Evolutionary conservation across 345 rosid genomes (phyloP).

Genomic region (Dipteronia dyeriana): DNA sequence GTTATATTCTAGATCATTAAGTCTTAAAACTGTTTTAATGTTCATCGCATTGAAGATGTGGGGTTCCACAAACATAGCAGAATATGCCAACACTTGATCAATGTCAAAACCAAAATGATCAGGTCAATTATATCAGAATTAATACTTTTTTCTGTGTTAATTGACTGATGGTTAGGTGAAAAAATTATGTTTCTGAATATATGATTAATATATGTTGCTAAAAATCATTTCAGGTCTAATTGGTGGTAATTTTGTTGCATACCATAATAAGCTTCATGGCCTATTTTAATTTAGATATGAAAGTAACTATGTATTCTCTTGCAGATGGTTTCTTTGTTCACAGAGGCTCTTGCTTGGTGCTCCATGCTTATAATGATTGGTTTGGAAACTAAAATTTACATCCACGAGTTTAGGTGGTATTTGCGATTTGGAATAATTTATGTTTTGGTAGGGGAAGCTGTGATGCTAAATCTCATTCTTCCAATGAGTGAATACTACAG

Average conservation of each 20-base stretch:
- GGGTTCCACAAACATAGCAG: neutral
- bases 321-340: conserved; percentile 63
- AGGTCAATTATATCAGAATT: neutral
- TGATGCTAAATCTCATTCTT: conserved; percentile 68
- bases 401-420: conserved; percentile 77
- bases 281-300: neutral
- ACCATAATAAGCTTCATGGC: neutral
- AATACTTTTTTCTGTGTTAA: neutral
- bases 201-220: neutral
- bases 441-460: conserved; percentile 86
- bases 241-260: neutral
- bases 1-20: neutral
- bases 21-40: neutral
- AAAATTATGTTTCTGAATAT: neutral
- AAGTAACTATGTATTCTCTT: conserved; percentile 21
- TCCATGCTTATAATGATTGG: conserved; percentile 65
- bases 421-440: conserved; percentile 80
- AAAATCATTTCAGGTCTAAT: neutral
- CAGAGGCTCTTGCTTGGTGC: conserved; percentile 84
- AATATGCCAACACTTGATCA: neutral
- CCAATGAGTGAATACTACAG: conserved; percentile 48
- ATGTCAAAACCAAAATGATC: neutral
- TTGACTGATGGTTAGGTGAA: neutral
- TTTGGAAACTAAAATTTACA: conserved; percentile 65
- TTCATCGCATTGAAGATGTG: neutral